phyloP scores from a whole-genome alignment of 2,329 filamentous ascomycete species.

The Lecanoromycetidae sp. region DNA sequence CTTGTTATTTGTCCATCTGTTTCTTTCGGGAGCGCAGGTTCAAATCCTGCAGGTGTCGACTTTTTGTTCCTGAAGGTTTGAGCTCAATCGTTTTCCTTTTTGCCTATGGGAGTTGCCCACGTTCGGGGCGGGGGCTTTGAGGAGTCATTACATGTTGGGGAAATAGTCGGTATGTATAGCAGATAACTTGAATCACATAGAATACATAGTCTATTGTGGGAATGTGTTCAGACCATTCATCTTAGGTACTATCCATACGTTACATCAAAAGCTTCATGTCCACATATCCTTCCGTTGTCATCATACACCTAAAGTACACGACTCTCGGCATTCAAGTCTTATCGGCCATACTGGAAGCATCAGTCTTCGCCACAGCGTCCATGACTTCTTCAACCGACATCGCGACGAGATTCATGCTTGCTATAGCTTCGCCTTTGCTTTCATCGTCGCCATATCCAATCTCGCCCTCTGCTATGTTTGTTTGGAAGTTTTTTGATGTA shows the following conservation, averaged over 20 bases:
- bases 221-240: no score
- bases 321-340: not conserved
- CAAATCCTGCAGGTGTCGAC: constrained; percentile 20
- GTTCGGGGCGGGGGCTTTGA: not conserved
- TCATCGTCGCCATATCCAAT: not conserved
- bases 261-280: not conserved
- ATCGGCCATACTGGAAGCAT: not conserved
- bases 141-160: no score
- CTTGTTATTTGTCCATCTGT: constrained; percentile 16
- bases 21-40: constrained; percentile 20
- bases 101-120: not conserved
- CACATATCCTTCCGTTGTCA: not conserved
- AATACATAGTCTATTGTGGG: no score
- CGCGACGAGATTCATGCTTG: not conserved
- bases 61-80: not conserved
- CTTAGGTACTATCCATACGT: no score
- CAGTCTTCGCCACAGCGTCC: not conserved
- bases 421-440: not conserved
- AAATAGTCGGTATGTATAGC: no score
- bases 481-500: not conserved
- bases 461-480: not conserved
- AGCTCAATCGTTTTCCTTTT: not conserved
- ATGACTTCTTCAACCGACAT: not conserved
- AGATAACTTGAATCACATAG: no score
- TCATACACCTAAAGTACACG: not conserved